Evolutionary conservation across 352 stramenopile genomes (phyloP).

Genomic region (Phytophthora kernoviae): DNA sequence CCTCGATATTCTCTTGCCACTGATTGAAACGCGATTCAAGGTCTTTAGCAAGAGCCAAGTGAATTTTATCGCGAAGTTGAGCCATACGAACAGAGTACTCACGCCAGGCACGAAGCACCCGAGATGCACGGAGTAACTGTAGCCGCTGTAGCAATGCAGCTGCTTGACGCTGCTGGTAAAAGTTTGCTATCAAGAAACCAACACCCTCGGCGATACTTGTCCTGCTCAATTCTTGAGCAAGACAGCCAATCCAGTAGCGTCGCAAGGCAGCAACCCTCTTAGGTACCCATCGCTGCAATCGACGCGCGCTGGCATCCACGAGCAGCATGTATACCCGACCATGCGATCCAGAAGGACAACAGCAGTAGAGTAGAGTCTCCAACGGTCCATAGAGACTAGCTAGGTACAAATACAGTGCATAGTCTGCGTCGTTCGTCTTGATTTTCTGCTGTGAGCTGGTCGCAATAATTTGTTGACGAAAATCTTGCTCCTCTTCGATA

Average conservation of each 20-base stretch:
- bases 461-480: not conserved
- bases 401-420: slow-evolving; percentile 25
- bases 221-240: slow-evolving; percentile 9
- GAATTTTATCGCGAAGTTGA: slow-evolving; percentile 17
- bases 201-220: slow-evolving; percentile 8
- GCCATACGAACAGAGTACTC: slow-evolving; percentile 10
- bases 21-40: slow-evolving; percentile 13
- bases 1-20: slow-evolving; percentile 10
- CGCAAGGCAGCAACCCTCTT: slow-evolving; percentile 12
- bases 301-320: slow-evolving; percentile 13
- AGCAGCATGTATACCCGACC: slow-evolving; percentile 17
- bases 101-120: slow-evolving; percentile 9
- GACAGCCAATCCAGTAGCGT: slow-evolving; percentile 13
- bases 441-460: not conserved
- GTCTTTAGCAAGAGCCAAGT: slow-evolving; percentile 7
- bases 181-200: slow-evolving; percentile 3
- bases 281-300: slow-evolving; percentile 14
- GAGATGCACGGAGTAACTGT: slow-evolving; percentile 6
- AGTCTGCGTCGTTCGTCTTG: slow-evolving; percentile 12
- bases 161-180: slow-evolving; percentile 17
- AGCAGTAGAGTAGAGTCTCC: slow-evolving; percentile 20
- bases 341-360: slow-evolving; percentile 17
- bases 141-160: slow-evolving; percentile 12
- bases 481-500: not conserved
- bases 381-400: slow-evolving; percentile 17